Conservation (phyloP, 2,329 filamentous ascomycete species). For the Ophiocordyceps sinensis region DNA sequence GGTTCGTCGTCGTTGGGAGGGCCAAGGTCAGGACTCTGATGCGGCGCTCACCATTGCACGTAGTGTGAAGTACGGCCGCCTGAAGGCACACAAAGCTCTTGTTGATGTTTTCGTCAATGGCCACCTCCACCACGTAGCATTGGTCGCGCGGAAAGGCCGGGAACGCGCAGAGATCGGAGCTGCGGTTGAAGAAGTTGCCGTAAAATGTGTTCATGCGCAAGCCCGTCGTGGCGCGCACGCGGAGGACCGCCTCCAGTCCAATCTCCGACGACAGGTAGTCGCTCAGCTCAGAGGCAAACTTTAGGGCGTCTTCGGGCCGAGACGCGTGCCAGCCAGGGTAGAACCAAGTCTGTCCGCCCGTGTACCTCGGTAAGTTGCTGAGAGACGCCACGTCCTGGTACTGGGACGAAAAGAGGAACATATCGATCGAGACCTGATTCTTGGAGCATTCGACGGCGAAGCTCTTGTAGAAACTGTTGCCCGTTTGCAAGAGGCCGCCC, state of each 20-base stretch:
- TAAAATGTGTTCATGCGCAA: constrained; percentile 97
- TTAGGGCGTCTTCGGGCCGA: constrained; percentile 87
- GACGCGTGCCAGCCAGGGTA: constrained; percentile 97
- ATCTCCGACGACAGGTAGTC: constrained; percentile 96
- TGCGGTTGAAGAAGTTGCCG: constrained; percentile 98
- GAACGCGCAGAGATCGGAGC: constrained; percentile 94
- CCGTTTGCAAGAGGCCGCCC: constrained; percentile 72
- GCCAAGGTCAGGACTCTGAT: constrained; percentile 91
- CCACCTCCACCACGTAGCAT: constrained; percentile 94
- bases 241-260: constrained; percentile 85
- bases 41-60: constrained; percentile 89
- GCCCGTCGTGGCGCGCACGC: constrained; percentile 88
- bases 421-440: constrained; percentile 95
- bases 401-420: constrained; percentile 92
- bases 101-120: constrained; percentile 86
- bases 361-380: constrained; percentile 90
- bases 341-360: constrained; percentile 95
- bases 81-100: constrained; percentile 90
- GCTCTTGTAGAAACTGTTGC: constrained; percentile 95
- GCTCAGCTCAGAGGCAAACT: constrained; percentile 93
- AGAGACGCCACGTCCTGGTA: constrained; percentile 96
- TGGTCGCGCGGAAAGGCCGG: constrained; percentile 95
- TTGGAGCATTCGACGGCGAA: constrained; percentile 98
- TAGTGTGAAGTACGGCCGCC: constrained; percentile 90
- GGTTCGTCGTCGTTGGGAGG: constrained; percentile 78